These are phyloP conservation scores for Candolleomyces aberdarensis DNA, from an alignment of 768 basidiomycete species.

Conservation along the genomic window DNA sequence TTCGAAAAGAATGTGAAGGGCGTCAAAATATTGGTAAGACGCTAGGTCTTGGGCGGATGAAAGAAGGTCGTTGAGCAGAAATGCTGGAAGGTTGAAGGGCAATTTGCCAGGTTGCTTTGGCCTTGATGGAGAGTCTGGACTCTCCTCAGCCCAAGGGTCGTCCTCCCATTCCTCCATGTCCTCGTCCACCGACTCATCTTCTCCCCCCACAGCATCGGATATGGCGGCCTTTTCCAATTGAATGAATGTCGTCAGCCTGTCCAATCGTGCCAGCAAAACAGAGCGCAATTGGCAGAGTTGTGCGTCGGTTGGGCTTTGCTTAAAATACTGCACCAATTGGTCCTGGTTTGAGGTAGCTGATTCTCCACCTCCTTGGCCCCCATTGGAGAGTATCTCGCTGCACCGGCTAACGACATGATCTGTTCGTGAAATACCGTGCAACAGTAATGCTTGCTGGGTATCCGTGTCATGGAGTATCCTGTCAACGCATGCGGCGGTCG, in stretches of 20 bases:
- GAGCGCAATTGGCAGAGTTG: conserved; percentile 63
- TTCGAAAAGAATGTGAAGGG: conserved; percentile 54
- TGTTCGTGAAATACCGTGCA: conserved; percentile 63
- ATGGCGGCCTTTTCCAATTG: conserved; percentile 48
- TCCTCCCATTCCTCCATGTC: conserved; percentile 70
- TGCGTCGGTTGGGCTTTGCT: conserved; percentile 54
- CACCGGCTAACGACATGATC: conserved; percentile 43
- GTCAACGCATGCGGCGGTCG: conserved; percentile 69
- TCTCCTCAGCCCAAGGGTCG: conserved; percentile 69
- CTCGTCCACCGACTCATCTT: conserved; percentile 33
- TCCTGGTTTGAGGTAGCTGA: conserved; percentile 5
- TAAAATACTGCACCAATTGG: conserved; percentile 53
- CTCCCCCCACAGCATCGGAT: conserved; percentile 21
- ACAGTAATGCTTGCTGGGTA: conserved; percentile 56
- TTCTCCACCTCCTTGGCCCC: conserved; percentile 8
- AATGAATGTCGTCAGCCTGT: conserved; percentile 70
- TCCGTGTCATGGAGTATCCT: conserved; percentile 55
- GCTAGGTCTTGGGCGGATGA: conserved; percentile 66
- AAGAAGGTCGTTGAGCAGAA: conserved; percentile 59
- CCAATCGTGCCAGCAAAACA: conserved; percentile 64
- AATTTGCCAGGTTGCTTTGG: conserved; percentile 33
- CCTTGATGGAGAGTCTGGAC: conserved; percentile 17
- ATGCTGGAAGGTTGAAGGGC: conserved; percentile 52
- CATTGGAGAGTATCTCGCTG: conserved; percentile 30
- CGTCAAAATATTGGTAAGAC: conserved; percentile 52